phyloP scores from a whole-genome alignment of 148 eudicot species.

The Pharnaceum exiguum region DNA sequence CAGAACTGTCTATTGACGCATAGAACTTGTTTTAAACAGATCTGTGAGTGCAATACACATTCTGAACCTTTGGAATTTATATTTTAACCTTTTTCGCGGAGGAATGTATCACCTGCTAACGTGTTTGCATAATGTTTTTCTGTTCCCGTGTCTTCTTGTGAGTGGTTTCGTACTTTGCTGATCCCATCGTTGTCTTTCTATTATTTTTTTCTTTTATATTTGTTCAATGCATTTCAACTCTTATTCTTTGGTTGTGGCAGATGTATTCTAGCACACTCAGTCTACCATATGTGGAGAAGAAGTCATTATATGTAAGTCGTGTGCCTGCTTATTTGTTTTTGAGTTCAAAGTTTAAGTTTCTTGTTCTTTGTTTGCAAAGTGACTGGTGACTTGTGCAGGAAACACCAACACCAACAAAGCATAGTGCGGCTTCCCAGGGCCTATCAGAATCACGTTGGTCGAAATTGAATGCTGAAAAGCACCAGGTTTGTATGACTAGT shows the following conservation, averaged over 20 bases:
- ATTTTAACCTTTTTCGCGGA: too few relatives aligned
- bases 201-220: neutral
- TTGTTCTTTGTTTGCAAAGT: slow-evolving; percentile 1
- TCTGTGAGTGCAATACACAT: too few relatives aligned
- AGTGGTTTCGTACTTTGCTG: neutral
- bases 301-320: slow-evolving; percentile 59
- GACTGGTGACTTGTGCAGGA: slow-evolving; percentile 42
- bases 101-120: too few relatives aligned
- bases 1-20: too few relatives aligned
- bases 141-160: too few relatives aligned
- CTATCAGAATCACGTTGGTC: slow-evolving; percentile 72
- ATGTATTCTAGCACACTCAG: slow-evolving; percentile 52
- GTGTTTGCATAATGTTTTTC: too few relatives aligned
- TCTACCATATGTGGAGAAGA: slow-evolving; percentile 58
- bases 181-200: neutral
- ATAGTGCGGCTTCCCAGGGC: slow-evolving; percentile 50
- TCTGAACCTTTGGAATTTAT: too few relatives aligned
- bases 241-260: slow-evolving; percentile 38
- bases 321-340: neutral
- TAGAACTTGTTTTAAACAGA: too few relatives aligned
- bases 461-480: slow-evolving; percentile 64
- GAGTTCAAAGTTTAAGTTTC: slow-evolving; percentile 3
- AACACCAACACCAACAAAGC: slow-evolving; percentile 81
- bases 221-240: neutral
- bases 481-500: slow-evolving; percentile 51